phyloP scores from a whole-genome alignment of 1,139 yeast genomes.

The Candida frijolesensis region DNA sequence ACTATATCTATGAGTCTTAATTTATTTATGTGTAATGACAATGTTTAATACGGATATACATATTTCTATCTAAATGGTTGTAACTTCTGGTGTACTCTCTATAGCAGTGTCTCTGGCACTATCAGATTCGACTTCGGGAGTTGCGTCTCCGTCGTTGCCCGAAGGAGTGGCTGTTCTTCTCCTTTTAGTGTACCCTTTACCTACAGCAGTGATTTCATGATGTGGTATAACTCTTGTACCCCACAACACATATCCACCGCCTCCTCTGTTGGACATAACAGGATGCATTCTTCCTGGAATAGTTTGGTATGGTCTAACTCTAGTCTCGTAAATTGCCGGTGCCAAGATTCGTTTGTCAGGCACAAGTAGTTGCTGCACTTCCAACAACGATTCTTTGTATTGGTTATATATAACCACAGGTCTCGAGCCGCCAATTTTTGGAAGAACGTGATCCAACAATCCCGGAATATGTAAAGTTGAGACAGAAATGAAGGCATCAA shows the following conservation, averaged over 20 bases:
- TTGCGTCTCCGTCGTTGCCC: slow-evolving; percentile 1
- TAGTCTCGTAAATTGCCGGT: slow-evolving; percentile 79
- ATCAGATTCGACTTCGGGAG: not conserved
- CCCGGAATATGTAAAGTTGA: slow-evolving; percentile 72
- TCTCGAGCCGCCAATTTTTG: slow-evolving; percentile 80
- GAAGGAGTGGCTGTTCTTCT: slow-evolving; percentile 24
- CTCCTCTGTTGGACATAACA: slow-evolving; percentile 88
- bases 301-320: slow-evolving; percentile 88
- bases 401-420: slow-evolving; percentile 84
- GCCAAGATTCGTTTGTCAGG: slow-evolving; percentile 74
- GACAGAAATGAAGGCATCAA: slow-evolving; percentile 78
- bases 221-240: slow-evolving; percentile 82
- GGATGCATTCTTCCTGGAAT: slow-evolving; percentile 96
- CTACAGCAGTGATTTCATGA: slow-evolving; percentile 57
- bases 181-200: slow-evolving; percentile 49
- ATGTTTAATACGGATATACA: not conserved
- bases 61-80: not conserved
- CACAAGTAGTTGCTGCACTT: slow-evolving; percentile 67
- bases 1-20: slow-evolving; percentile 9
- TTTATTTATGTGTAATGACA: not conserved
- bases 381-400: slow-evolving; percentile 75
- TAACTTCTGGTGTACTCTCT: slow-evolving; percentile 4
- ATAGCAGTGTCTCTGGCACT: slow-evolving; percentile 2
- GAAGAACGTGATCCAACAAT: slow-evolving; percentile 62
- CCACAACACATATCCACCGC: slow-evolving; percentile 85